Percentiles rank a stretch among this genome's conserved stretches.
These are phyloP conservation scores for Cyclotella baltica DNA, from an alignment of 108 stramenopile species.

Conservation along the genomic window DNA sequence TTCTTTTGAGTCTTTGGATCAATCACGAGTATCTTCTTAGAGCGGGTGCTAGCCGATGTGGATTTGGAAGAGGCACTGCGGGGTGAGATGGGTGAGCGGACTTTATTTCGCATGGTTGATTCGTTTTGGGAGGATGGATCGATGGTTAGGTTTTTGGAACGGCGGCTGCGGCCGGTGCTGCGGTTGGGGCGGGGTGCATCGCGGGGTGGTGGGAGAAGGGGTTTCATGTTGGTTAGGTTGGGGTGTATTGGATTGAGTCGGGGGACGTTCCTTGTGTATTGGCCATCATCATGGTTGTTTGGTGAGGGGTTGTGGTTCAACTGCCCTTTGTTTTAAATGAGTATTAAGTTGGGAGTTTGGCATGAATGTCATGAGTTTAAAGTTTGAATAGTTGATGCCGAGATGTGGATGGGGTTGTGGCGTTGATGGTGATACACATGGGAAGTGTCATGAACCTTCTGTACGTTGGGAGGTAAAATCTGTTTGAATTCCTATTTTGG, in stretches of 20 bases:
- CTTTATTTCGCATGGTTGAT: background rate
- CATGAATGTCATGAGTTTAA: too few species aligned
- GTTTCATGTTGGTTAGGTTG: slow-evolving; percentile 1
- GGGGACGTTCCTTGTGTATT: background rate
- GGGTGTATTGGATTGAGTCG: too few species aligned
- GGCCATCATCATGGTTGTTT: too few species aligned
- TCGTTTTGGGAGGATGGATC: background rate
- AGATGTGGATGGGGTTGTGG: too few species aligned
- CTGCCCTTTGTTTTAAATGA: too few species aligned
- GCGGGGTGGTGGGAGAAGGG: background rate
- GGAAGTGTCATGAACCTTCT: too few species aligned
- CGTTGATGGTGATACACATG: too few species aligned
- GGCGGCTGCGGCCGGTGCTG: background rate
- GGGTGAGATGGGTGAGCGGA: background rate
- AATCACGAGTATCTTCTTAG: slow-evolving; percentile 39
- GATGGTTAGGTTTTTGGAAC: background rate
- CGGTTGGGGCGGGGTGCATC: slow-evolving; percentile 2
- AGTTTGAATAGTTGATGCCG: too few species aligned
- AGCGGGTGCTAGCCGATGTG: background rate
- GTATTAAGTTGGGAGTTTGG: too few species aligned
- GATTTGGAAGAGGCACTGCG: background rate
- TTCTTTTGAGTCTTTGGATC: slow-evolving; percentile 42
- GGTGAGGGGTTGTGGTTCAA: too few species aligned
- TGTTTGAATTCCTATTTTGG: too few species aligned
- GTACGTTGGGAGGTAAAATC: too few species aligned